Evolutionary conservation across 2,329 filamentous ascomycete genomes (phyloP).

Genomic region (Aspergillus sp.): DNA sequence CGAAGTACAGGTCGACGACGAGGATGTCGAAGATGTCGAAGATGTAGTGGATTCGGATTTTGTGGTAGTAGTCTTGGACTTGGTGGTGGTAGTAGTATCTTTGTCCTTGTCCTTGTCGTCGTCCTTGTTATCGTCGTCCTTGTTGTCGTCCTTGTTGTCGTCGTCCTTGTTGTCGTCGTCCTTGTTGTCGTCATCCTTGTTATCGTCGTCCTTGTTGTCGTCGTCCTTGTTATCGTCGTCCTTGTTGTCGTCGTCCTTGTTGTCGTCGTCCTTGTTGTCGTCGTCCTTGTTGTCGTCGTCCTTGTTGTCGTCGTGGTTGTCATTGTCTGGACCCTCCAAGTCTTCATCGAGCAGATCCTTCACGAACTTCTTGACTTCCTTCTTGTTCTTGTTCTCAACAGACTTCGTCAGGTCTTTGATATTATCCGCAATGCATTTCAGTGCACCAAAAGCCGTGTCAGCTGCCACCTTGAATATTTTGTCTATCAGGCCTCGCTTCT

Average conservation of each 20-base stretch:
- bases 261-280: too few species aligned
- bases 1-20: background rate
- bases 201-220: background rate
- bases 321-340: too few species aligned
- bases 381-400: background rate
- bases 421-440: background rate
- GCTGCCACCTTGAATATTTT: background rate
- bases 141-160: background rate
- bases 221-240: background rate
- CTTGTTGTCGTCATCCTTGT: background rate
- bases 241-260: too few species aligned
- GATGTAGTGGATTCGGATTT: too few species aligned
- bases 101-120: background rate
- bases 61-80: background rate
- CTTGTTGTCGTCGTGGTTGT: too few species aligned
- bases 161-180: background rate
- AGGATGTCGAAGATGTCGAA: background rate
- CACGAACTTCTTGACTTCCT: background rate
- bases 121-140: background rate
- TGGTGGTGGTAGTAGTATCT: too few species aligned
- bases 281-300: background rate
- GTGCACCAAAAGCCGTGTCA: background rate
- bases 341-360: background rate
- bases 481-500: background rate
- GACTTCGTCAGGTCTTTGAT: background rate